Base-by-base conservation (phyloP, 768 basidiomycete species). In the Amanita molliuscula region DNA sequence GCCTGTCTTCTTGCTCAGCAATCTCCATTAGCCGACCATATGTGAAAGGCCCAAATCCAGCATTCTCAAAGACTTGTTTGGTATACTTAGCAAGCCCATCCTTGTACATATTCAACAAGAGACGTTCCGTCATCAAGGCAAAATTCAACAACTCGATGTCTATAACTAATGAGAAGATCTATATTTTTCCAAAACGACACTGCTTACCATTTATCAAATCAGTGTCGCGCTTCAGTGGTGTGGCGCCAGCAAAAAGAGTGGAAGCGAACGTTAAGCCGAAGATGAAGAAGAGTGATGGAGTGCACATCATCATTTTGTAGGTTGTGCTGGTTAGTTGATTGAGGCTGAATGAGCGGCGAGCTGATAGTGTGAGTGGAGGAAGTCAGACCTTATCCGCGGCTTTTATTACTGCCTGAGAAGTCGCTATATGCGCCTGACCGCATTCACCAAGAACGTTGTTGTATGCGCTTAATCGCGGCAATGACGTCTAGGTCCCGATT, bases 1-100 rank as follows among this genome's bases (percentile, higher is more conserved):
- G 84, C 9, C 64, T 62, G 26, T 58, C 46, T 59, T 84, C 80
- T 60, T 84, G 81, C 31, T 67, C 62, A 18, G 62, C 61, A 48
- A 85, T 77, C 59, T 84, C 72, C 18, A 62, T 55, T 55, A 78
- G 72, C 13, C 77, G 71, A 1, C 64, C 71, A 45, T 74, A 68
- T 41, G 76, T 75, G 68, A 71, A 77, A 44, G 65, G 40, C 44
- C 68, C 66, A 57, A 74, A 77, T 2, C 76, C 81, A 16, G 70
- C 71, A 4, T 64, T 56, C 29, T 55, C 55, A 62, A 80, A 84
- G 43, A 67, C 75, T 20, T 67, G 54, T 9, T 62, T 60, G 48
- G 68, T 61, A 65, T 74, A 79, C 46, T 73, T 68, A 21, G 54
- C 58, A n/a, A 84, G 67, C 0, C 63, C 70, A 21, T 61, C 55